Percentiles rank a stretch among this genome's conserved stretches.
Conservation (phyloP, 106 monocot genomes). For the Allium cepa region DNA sequence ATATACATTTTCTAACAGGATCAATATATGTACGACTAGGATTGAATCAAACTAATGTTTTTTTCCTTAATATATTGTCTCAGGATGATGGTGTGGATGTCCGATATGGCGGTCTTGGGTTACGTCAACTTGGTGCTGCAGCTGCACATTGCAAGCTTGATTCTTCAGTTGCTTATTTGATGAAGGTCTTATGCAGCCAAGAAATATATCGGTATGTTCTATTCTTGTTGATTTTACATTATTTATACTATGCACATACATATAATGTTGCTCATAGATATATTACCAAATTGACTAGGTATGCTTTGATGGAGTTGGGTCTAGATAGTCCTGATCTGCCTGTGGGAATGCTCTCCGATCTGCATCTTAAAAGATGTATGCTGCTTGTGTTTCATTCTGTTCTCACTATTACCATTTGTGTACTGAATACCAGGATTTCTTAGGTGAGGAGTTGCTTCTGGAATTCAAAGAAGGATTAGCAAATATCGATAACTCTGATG, state of each 20-base stretch:
- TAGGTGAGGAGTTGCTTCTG: slow-evolving; percentile 48
- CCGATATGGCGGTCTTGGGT: slow-evolving; percentile 41
- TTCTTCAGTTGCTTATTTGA: slow-evolving; percentile 38
- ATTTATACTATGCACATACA: slow-evolving; percentile 35
- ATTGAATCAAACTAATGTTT: background rate
- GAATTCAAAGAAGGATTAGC: slow-evolving; percentile 27
- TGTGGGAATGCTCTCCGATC: slow-evolving; percentile 46
- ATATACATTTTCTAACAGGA: background rate
- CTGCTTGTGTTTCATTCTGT: background rate
- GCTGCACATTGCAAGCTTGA: slow-evolving; percentile 60
- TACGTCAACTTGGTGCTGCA: slow-evolving; percentile 44
- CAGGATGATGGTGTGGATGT: slow-evolving; percentile 67
- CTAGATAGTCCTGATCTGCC: slow-evolving; percentile 46
- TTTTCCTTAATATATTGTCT: background rate
- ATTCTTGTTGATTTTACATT: background rate
- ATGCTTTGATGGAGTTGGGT: slow-evolving; percentile 68
- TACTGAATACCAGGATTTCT: background rate
- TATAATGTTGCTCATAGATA: too few species aligned
- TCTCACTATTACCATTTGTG: background rate
- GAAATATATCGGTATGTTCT: slow-evolving; percentile 48
- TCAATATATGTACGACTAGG: background rate
- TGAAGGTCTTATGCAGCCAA: slow-evolving; percentile 72
- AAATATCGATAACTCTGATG: slow-evolving; percentile 1
- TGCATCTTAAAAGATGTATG: slow-evolving; percentile 50
- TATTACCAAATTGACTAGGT: slow-evolving; percentile 10